Evolutionary conservation across 192 early-diverging fungal genomes (phyloP), one percentile per base, ranked within the genome.

Genomic region (Coemansia interrupta): DNA sequence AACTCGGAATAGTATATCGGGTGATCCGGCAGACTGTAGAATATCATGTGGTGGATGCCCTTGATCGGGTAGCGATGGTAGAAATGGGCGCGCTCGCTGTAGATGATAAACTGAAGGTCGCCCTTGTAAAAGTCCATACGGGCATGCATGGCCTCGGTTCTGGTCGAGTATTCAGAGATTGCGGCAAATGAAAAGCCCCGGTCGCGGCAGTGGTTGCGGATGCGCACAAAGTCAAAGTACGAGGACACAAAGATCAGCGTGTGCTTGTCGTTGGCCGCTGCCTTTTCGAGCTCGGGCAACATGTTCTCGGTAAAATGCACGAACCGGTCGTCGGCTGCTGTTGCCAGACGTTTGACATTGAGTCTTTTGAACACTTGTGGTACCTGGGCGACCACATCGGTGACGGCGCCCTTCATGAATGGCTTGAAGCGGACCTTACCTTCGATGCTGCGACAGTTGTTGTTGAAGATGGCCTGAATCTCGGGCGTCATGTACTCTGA

Each of bases 51-150:
- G 46, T 82, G 82, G 23, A 89, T 84, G 15, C 93, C 94, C 43
- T 90, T 84, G 57, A 99, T 88, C 26, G 84, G 84, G 53, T 89
- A 89, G 54, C 91, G 84, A 56, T 92, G 78, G 80, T 91, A 99
- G 68, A 91, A 99, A 68, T 99, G 95, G 57, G 93, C 91, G n/a
- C 97, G 86, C 78, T 99, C 97, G 26, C 94, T 95, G 64, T 88
- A 86, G 15, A 99, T 56, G 32, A 97, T 68, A 53, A 92, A 87
- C 47, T 82, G 78, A 7, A 84, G 69, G 15, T 88, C 83, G n/a
- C 92, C 92, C 18, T 86, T 84, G 75, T 88, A 91, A 58, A 98
- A 94, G 51, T 82, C 61, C 10, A 83, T 70, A 32, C 97, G 84
- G 0, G 90, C 85, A 15, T 88, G 76, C 36, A 90, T 85, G 3